Evolutionary conservation across 768 basidiomycete genomes (phyloP), one percentile per base, ranked within the genome.

Genomic region (Xerocomus spinulosus): DNA sequence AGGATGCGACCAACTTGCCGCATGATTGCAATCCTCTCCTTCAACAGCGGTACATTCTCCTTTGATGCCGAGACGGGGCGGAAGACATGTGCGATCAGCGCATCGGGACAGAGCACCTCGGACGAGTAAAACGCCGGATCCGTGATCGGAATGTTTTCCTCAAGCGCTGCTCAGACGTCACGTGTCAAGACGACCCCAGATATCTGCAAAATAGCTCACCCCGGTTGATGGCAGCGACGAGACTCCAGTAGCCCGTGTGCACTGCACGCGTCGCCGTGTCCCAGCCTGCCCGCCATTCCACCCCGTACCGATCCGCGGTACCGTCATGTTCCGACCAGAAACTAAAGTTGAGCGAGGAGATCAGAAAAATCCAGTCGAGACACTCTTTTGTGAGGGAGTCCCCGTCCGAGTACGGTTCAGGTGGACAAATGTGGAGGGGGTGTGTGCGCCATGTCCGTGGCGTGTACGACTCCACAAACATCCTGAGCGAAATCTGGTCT

Each of bases 291-390:
- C 80, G 74, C 90, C 91, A 93, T 56, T 83, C 75, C 3, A 94
- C 82, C 18, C 85, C 88, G 60, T 82, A 95, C 23, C 88, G 75
- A 28, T 78, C 81, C 4, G 70, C 55, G 5, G 55, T 65, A 0
- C 80, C 79, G 51, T 84, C 81, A 34, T 67, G 73, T 59, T 84
- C 81, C 1, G 85, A 91, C 92, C 93, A 94, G 66, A 90, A 95
- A 58, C 79, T 87, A 66, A 90, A 95, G 66, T 92, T 95, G 42
- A 91, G 76, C 14, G 83, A 78, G 3, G 86, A 92, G 34, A 94
- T 83, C 51, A 89, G 78, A 67, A 94, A 93, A 49, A 94, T 84
- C 91, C 91, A 94, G 68, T 92, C 72, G 24, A 93, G 70, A 39
- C 76, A 78, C 34, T 71, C 67, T 60, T 71, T 77, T 32, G 81